Evolutionary conservation across 805 yeast species (phyloP), one percentile per base, ranked within the genome.

Genomic region (Wickerhamomyces sydowiorum): DNA sequence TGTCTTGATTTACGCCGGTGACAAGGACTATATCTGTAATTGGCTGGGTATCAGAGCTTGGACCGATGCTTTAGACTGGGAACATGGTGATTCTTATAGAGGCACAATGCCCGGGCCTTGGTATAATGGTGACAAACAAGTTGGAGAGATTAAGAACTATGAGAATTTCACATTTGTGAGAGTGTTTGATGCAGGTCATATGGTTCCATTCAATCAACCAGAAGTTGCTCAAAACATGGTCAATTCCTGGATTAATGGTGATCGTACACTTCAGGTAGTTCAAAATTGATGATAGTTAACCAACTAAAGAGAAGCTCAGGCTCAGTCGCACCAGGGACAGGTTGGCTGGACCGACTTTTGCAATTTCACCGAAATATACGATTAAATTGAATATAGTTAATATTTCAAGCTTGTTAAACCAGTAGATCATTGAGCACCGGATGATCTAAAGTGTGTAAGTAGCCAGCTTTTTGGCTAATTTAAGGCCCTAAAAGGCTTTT

Each of bases 121-220:
- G 78, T 56, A 30, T 34, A 56, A 48, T 48, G 60, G 61, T 20
- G 68, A 67, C 23, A 62, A 67, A 38, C 55, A 61, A 27, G 75
- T 78, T 21, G 98, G 98, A 45, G 78, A 83, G 54, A 82, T 81
- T 23, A 88, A 87, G 69, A 82, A 77, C 60, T 75, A 66, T 54
- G 79, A 75, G 20, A 73, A 80, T 35, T 80, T 88, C 56, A 80
- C 95, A 4, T 88, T 84, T 65, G 70, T 87, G 56, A 75, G 95
- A 59, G 73, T 88, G 32, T 83, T 62, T 50, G 85, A 79, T 48
- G 96, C 91, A 31, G 96, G 96, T 10, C 96, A 88, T 63, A 85
- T 88, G 96, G 95, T 87, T 50, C 95, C 96, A 23, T 82, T 72
- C 53, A 91, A 88, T 63, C 91, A 86, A 66, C 95, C 95, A 8